Conservation (phyloP, 441 rosid genomes). For the California macrophylla region DNA sequence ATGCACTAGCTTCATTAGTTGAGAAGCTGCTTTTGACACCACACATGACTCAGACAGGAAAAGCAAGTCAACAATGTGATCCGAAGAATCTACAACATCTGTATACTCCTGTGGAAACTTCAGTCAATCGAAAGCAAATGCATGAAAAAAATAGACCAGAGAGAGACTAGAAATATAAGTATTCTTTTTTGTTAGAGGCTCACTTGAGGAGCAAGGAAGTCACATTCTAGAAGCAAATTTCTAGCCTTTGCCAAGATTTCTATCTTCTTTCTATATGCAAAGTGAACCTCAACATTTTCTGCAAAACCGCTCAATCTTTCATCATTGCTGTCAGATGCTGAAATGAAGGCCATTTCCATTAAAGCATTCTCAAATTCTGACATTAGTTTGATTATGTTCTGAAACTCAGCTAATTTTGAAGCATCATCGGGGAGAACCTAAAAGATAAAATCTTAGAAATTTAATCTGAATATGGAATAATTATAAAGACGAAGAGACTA, state of each 20-base stretch:
- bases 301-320: constrained; percentile 72
- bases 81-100: constrained; percentile 29
- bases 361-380: constrained; percentile 65
- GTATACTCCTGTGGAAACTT: constrained; percentile 43
- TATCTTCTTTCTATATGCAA: constrained; percentile 70
- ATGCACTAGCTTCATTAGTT: constrained; percentile 74
- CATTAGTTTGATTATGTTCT: constrained; percentile 54
- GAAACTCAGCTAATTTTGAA: constrained; percentile 74
- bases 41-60: constrained; percentile 71
- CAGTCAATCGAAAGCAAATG: constrained; percentile 15
- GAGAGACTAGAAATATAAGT: constrained; percentile 7
- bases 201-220: constrained; percentile 66
- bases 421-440: constrained; percentile 96
- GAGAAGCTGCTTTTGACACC: constrained; percentile 77
- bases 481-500: not conserved
- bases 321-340: constrained; percentile 50
- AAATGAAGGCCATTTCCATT: constrained; percentile 55
- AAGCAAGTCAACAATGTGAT: constrained; percentile 57
- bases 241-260: constrained; percentile 88
- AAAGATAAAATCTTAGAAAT: constrained; percentile 15
- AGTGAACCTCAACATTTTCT: constrained; percentile 90
- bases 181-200: constrained; percentile 20
- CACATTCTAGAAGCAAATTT: constrained; percentile 61
- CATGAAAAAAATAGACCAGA: not conserved
- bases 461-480: not conserved